These are phyloP conservation scores for Chaetomiaceae sp. DNA, from an alignment of 2,329 filamentous ascomycete genomes.

Conservation along the genomic window DNA sequence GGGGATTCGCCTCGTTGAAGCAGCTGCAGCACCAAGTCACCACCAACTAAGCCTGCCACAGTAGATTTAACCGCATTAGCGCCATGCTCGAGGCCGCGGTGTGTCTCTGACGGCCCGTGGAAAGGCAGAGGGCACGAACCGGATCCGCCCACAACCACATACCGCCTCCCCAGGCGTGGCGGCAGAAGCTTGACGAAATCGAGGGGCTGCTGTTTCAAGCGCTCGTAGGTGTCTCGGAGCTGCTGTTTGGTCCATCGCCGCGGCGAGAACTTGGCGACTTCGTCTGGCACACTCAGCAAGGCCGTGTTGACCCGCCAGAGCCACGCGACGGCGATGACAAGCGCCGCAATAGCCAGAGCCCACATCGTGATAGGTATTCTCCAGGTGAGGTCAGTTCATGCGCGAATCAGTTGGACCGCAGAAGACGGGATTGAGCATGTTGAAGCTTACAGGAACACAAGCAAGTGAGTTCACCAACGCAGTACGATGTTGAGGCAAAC, in stretches of 20 bases:
- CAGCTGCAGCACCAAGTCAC: constrained; percentile 48
- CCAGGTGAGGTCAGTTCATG: too few species aligned
- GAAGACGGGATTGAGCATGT: too few species aligned
- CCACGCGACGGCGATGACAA: constrained; percentile 28
- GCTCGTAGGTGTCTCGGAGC: constrained; percentile 32
- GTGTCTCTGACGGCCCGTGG: background rate
- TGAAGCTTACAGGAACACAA: background rate
- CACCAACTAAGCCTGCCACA: constrained; percentile 51
- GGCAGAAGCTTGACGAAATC: constrained; percentile 36
- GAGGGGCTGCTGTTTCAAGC: constrained; percentile 32
- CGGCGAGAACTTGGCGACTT: constrained; percentile 29
- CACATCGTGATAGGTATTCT: background rate
- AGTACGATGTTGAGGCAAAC: too few species aligned
- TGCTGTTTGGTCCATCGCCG: constrained; percentile 33
- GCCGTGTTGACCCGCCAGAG: constrained; percentile 34
- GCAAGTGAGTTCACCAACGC: too few species aligned
- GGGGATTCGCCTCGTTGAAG: constrained; percentile 46
- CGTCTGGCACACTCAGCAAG: constrained; percentile 33
- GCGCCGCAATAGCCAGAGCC: constrained; percentile 1
- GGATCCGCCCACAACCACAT: constrained; percentile 42
- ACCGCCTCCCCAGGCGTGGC: constrained; percentile 36
- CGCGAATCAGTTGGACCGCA: too few species aligned
- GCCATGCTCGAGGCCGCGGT: background rate
- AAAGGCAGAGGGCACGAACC: constrained; percentile 34
- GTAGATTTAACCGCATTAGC: constrained; percentile 8